Evolutionary conservation across 163 green algal genomes (phyloP).

Genomic region (Scenedesmus sp.): DNA sequence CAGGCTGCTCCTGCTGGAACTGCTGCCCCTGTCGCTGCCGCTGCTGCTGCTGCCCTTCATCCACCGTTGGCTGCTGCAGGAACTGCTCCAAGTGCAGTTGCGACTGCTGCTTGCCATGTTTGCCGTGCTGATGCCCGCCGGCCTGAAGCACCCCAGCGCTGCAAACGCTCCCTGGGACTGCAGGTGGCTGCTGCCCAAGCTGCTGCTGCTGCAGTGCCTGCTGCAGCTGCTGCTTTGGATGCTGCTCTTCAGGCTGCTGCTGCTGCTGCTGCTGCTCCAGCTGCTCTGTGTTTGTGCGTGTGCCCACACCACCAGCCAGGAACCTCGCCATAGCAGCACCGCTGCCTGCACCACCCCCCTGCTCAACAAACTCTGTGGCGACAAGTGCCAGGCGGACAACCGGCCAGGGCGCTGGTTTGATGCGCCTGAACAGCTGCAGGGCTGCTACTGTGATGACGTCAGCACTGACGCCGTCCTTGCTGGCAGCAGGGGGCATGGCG

Average conservation of each 20-base stretch:
- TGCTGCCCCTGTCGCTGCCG: constrained; percentile 4
- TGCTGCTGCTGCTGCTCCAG: constrained; percentile 42
- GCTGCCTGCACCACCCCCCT: constrained; percentile 55
- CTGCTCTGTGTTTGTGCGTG: neutral
- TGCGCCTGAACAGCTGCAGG: constrained; percentile 62
- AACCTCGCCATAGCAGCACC: constrained; percentile 58
- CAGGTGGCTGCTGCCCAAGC: neutral
- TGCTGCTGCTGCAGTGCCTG: too few relatives aligned
- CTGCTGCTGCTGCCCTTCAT: neutral
- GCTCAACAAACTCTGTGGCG: constrained; percentile 73
- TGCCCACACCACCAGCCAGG: neutral
- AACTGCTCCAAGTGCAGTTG: constrained; percentile 35
- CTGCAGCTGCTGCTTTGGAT: too few relatives aligned
- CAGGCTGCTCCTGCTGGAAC: neutral
- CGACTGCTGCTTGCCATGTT: constrained; percentile 22
- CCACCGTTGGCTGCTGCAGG: constrained; percentile 19
- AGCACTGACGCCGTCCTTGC: constrained; percentile 46
- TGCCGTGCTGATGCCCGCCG: neutral
- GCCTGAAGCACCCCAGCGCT: neutral
- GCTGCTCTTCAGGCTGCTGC: neutral
- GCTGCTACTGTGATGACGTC: constrained; percentile 60
- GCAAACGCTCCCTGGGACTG: neutral
- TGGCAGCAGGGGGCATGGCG: constrained; percentile 67
- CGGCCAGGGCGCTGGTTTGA: constrained; percentile 68
- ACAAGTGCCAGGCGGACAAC: constrained; percentile 75